phyloP scores from a whole-genome alignment of 139 green algal genomes.

The Chlamydomonas sp. region DNA sequence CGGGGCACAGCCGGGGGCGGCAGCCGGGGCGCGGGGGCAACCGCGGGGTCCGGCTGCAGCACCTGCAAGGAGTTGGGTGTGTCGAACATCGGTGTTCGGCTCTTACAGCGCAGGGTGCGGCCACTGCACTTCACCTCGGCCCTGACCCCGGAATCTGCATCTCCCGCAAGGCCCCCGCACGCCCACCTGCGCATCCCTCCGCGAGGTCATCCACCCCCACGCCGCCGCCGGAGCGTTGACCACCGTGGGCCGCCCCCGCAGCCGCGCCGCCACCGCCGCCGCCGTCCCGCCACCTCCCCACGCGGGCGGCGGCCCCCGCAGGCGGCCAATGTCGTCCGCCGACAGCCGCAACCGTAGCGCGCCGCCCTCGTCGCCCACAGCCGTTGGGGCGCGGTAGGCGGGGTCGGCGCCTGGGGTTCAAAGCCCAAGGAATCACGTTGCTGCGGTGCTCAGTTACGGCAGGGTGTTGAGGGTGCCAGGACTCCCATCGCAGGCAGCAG shows the following conservation, averaged over 20 bases:
- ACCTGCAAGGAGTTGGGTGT: constrained; percentile 3
- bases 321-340: constrained; percentile 21
- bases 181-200: constrained; percentile 28
- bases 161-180: neutral
- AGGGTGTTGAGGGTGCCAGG: too few relatives aligned
- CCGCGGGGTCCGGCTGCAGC: constrained; percentile 31
- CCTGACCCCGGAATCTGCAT: neutral
- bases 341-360: constrained; percentile 32
- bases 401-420: constrained; percentile 17
- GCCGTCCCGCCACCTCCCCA: neutral
- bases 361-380: constrained; percentile 41
- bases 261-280: neutral
- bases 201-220: constrained; percentile 40
- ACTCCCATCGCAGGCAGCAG: too few relatives aligned
- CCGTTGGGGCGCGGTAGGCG: neutral
- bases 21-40: neutral
- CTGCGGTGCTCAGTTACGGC: too few relatives aligned
- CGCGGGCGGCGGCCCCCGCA: too few relatives aligned
- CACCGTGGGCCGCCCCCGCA: constrained; percentile 2
- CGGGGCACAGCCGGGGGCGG: neutral
- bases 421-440: neutral
- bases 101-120: neutral
- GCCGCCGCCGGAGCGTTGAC: constrained; percentile 26
- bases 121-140: too few relatives aligned
- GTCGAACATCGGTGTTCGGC: neutral